A percentile compares a stretch with the other conserved stretches of the same genome.
Evolutionary conservation across 2,329 filamentous ascomycete species (phyloP).

Genomic region (Colletotrichum abscissum): DNA sequence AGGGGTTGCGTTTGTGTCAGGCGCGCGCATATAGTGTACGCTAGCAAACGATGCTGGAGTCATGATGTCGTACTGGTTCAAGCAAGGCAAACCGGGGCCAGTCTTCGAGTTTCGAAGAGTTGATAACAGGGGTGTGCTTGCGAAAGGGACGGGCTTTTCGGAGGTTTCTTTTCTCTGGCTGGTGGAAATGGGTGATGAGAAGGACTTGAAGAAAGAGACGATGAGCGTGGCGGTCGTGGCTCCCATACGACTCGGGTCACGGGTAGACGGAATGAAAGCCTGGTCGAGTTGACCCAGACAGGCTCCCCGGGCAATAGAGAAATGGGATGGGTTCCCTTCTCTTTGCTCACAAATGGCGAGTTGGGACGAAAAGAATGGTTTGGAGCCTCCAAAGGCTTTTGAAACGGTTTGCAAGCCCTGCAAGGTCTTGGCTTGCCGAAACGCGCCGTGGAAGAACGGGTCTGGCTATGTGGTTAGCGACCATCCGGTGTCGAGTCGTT

Average conservation of each 20-base stretch:
- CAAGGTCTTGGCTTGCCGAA: slow-evolving; percentile 28
- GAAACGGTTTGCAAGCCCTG: slow-evolving; percentile 29
- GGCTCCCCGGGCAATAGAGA: background rate
- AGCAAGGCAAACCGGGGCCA: background rate
- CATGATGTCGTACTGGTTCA: slow-evolving; percentile 16
- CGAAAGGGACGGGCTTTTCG: slow-evolving; percentile 5
- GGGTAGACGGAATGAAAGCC: slow-evolving; percentile 19
- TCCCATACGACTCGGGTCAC: slow-evolving; percentile 24
- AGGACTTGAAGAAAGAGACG: background rate
- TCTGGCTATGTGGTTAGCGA: background rate
- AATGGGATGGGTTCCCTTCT: background rate
- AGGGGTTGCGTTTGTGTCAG: slow-evolving; percentile 18
- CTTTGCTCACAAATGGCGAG: background rate
- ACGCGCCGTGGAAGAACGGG: background rate
- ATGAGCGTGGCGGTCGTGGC: slow-evolving; percentile 13
- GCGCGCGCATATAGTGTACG: slow-evolving; percentile 16
- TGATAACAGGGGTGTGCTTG: slow-evolving; percentile 21
- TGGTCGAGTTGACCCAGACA: slow-evolving; percentile 9
- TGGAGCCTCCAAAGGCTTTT: slow-evolving; percentile 9
- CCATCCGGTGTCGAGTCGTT: slow-evolving; percentile 22
- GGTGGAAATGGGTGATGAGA: background rate
- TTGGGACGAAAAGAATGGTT: slow-evolving; percentile 11
- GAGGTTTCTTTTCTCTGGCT: slow-evolving; percentile 15
- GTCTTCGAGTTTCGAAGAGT: slow-evolving; percentile 2
- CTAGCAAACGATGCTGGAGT: slow-evolving; percentile 2